Evolutionary conservation across 495 filamentous ascomycete genomes (phyloP).

Genomic region (Hypomontagnella submonticulosa): DNA sequence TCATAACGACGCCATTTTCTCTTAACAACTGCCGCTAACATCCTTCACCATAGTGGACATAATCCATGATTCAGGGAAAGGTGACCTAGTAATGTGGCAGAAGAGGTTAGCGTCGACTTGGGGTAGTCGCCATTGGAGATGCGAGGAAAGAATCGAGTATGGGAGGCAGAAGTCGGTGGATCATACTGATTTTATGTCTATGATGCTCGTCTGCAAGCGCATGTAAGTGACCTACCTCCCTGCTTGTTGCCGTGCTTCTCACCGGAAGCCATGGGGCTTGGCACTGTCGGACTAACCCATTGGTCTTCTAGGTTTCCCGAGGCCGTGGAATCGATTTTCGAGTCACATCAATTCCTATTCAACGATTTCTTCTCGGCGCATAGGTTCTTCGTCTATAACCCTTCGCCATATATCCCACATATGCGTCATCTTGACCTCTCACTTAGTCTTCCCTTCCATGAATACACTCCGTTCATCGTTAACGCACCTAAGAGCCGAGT

Average conservation of each 20-base stretch:
- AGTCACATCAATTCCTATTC: conserved; percentile 45
- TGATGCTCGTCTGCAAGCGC: conserved; percentile 48
- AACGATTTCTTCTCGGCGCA: conserved; percentile 47
- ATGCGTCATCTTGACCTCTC: conserved; percentile 45
- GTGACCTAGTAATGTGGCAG: conserved; percentile 46
- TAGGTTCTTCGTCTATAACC: conserved; percentile 43
- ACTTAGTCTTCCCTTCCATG: conserved; percentile 45
- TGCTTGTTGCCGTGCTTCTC: neutral
- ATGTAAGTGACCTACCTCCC: conserved; percentile 33
- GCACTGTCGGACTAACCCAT: conserved; percentile 1
- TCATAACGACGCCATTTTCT: neutral
- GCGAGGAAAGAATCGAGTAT: conserved; percentile 44
- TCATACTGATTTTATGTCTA: conserved; percentile 43
- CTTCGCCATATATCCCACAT: conserved; percentile 33
- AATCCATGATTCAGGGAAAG: conserved; percentile 33
- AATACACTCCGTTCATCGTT: conserved; percentile 37
- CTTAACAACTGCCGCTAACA: neutral
- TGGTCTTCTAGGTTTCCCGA: conserved; percentile 41
- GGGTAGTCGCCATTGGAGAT: conserved; percentile 48
- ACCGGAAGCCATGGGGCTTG: neutral
- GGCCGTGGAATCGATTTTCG: conserved; percentile 45
- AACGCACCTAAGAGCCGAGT: conserved; percentile 28
- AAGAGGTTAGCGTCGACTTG: conserved; percentile 46
- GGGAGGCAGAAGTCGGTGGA: conserved; percentile 39
- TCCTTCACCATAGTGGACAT: conserved; percentile 36